Conservation (phyloP, 371 early-diverging fungal species). For the Mortierella sp. region DNA sequence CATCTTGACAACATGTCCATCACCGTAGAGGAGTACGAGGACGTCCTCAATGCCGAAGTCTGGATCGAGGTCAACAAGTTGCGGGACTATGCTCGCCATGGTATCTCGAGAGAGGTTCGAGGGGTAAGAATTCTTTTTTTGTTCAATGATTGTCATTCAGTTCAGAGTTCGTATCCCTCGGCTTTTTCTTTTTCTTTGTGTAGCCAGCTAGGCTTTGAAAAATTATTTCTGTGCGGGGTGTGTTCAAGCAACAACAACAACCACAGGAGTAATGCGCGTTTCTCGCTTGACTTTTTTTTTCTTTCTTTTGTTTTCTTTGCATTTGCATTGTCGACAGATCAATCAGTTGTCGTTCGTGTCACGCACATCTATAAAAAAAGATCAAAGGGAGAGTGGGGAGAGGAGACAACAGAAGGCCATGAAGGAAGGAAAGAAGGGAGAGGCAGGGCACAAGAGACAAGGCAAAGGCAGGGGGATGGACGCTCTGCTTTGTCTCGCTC, state of each 20-base stretch:
- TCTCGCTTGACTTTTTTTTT: background rate
- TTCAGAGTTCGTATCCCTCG: background rate
- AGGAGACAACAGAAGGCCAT: background rate
- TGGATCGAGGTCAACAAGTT: constrained; percentile 90
- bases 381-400: background rate
- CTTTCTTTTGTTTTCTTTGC: background rate
- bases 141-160: background rate
- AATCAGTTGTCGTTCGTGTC: background rate
- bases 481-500: background rate
- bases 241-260: background rate
- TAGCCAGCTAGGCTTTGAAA: background rate
- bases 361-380: background rate
- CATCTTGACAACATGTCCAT: constrained; percentile 60
- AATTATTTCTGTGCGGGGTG: background rate
- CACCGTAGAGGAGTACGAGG: constrained; percentile 81
- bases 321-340: background rate
- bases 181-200: constrained; percentile 4
- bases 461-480: background rate
- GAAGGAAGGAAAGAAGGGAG: background rate
- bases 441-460: background rate
- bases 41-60: constrained; percentile 90
- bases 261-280: background rate
- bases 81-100: constrained; percentile 85
- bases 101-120: constrained; percentile 89
- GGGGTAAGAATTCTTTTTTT: constrained; percentile 70